Conservation (phyloP, 257 asterid genomes). For the Fraxinus anomala region DNA sequence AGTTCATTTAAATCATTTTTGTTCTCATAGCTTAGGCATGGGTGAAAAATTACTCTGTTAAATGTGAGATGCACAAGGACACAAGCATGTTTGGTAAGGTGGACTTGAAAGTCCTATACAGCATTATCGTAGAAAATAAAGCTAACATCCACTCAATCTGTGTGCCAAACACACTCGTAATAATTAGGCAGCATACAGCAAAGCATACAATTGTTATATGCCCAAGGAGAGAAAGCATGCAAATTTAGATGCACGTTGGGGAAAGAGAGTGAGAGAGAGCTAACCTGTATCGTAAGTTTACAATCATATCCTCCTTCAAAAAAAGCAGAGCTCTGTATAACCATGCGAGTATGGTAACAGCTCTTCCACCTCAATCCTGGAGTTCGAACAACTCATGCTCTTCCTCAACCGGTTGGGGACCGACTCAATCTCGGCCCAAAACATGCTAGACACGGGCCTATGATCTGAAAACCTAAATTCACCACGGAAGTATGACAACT, state of each 20-base stretch:
- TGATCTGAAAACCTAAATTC: constrained; percentile 96
- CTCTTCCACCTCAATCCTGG: constrained; percentile 89
- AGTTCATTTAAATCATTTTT: too few species aligned
- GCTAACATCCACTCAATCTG: too few species aligned
- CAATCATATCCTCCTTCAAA: constrained; percentile 40
- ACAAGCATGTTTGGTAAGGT: not conserved
- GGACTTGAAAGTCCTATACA: too few species aligned
- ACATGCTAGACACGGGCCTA: constrained; percentile 89
- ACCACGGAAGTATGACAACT: constrained; percentile 78
- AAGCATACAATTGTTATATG: too few species aligned
- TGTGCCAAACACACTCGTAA: not conserved
- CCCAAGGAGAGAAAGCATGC: not conserved
- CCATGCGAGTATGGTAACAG: constrained; percentile 88
- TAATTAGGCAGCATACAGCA: not conserved
- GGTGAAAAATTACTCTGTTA: too few species aligned
- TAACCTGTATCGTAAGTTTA: constrained; percentile 29
- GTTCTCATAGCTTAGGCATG: too few species aligned
- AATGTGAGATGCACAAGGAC: too few species aligned
- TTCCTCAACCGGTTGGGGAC: constrained; percentile 85
- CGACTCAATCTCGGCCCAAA: constrained; percentile 94
- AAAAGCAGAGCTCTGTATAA: constrained; percentile 94
- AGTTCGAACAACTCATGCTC: constrained; percentile 85
- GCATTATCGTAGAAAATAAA: too few species aligned
- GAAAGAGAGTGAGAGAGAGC: constrained; percentile 8
- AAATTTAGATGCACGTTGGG: too few species aligned